Evolutionary conservation across 768 basidiomycete species (phyloP), one percentile per base, ranked within the genome.

Genomic region (Mycena venus): DNA sequence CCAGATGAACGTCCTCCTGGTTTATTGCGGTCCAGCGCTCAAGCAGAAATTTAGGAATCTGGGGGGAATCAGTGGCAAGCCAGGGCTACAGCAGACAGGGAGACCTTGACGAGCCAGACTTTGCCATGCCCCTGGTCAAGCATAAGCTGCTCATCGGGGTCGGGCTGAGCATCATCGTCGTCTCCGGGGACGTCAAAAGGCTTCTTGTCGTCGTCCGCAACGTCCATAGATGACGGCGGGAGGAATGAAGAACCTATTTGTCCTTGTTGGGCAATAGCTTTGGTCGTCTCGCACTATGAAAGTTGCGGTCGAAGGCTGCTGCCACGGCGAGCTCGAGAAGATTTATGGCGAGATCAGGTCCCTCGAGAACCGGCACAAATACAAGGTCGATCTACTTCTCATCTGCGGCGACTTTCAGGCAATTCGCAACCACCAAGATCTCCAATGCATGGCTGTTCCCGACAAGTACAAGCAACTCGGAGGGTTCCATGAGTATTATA

Each of bases 371-470:
- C 84, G 83, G 73, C 88, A 94, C 77, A 82, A 85, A 15, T 92
- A 92, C 83, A 92, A 90, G 68, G 90, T 98, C 67, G 95, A 98
- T 78, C 85, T 97, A 2, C 89, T 99, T 17, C 89, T 99, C 47
- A 93, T 99, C 32, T 99, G 98, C 71, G 98, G 98, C 15, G 98
- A 99, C 84, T 99, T 99, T 79, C 92, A 98, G 83, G 97, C 98
- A 21, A 88, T 98, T 59, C 88, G 98, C 32, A 97, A 98, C 78
- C 86, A 89, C 70, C 86, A 90, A 68, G 98, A 99, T 84, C 87
- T 98, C 51, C 90, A 94, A 79, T 94, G 93, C 75, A 95, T 99
- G 92, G 93, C 97, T 25, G 96, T 96, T 2, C 98, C 98, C 0
- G 85, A 90, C 75, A 99, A 98, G 83, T 99, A 97, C 84, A 93